These are phyloP conservation scores for Vickermania spadyakhi DNA, from an alignment of 208 protist species.

Conservation along the genomic window DNA sequence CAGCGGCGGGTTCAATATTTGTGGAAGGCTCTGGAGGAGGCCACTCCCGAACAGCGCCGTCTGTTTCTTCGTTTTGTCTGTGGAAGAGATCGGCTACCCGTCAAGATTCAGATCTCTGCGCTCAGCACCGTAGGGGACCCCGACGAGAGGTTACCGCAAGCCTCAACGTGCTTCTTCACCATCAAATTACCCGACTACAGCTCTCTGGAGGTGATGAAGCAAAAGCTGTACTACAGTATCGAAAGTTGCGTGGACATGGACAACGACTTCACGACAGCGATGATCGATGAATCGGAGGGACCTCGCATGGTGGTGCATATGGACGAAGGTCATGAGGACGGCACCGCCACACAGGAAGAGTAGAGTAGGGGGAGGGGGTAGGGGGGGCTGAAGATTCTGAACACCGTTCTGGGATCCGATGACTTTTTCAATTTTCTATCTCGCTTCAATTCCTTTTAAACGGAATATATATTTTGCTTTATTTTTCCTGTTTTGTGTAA, in stretches of 20 bases:
- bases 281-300: slow-evolving; percentile 66
- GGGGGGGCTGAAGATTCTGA: no score
- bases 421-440: no score
- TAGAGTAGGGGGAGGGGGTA: background rate
- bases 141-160: slow-evolving; percentile 81
- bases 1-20: slow-evolving; percentile 83
- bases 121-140: slow-evolving; percentile 62
- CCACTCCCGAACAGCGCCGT: slow-evolving; percentile 71
- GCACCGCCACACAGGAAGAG: slow-evolving; percentile 10
- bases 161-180: slow-evolving; percentile 95
- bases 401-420: no score
- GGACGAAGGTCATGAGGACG: slow-evolving; percentile 50
- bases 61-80: slow-evolving; percentile 90
- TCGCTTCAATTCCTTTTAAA: no score
- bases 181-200: slow-evolving; percentile 94
- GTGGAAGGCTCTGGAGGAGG: slow-evolving; percentile 83
- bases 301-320: slow-evolving; percentile 57
- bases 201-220: slow-evolving; percentile 86
- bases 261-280: slow-evolving; percentile 83
- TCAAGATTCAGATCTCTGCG: slow-evolving; percentile 75
- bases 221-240: slow-evolving; percentile 94
- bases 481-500: no score
- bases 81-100: slow-evolving; percentile 80
- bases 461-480: no score
- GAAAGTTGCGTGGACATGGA: slow-evolving; percentile 94